Base-by-base conservation (phyloP, 352 stramenopile species). In the Pythium folliculosum region DNA sequence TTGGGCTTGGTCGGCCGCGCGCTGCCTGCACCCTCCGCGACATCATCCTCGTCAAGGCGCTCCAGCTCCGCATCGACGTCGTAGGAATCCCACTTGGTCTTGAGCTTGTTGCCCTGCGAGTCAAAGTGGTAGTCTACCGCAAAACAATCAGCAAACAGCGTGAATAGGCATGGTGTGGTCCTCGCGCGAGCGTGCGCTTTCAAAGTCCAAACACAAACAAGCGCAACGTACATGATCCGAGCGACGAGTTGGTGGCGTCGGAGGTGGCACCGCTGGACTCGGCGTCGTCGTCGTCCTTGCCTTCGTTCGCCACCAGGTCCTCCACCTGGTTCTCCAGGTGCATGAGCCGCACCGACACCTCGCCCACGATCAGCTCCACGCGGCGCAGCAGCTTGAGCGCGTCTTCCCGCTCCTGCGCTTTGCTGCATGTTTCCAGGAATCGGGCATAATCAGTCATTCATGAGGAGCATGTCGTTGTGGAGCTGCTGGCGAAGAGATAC, bases 71-170 rank as follows among this genome's bases (percentile, higher is more conserved):
- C 86, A 38, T 93, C 86, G 13, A 91, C 84, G 52, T 95, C 77
- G 65, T 90, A 95, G 21, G 67, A 77, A 63, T 95, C 86, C 86
- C 86, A 93, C 63, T 95, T 93, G 30, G 84, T 93, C 71, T 91
- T 92, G 61, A 95, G 80, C 64, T 95, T 95, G 72, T 91, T 93
- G 59, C 86, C 86, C 5, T 91, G 55, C 30, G 84, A 95, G 67
- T 95, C 84, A 32, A 95, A 93, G 58, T 93, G 86, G 68, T 95
- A 95, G 67, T 92, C 86, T 95, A 63, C 6, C 37, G 32, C 17
- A 1, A 13, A 54, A 3, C 23, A 40, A 37, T 10, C 9, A 45
- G 22, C 45, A 25, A 52, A 8, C n/a, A 52, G 6, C 1, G 19
- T 52, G 10, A 52, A 19, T 47, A 14, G 4, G 40, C 40, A 13